These are phyloP conservation scores for Polychaeton citri DNA, from an alignment of 2,329 filamentous ascomycete species.

Conservation along the genomic window DNA sequence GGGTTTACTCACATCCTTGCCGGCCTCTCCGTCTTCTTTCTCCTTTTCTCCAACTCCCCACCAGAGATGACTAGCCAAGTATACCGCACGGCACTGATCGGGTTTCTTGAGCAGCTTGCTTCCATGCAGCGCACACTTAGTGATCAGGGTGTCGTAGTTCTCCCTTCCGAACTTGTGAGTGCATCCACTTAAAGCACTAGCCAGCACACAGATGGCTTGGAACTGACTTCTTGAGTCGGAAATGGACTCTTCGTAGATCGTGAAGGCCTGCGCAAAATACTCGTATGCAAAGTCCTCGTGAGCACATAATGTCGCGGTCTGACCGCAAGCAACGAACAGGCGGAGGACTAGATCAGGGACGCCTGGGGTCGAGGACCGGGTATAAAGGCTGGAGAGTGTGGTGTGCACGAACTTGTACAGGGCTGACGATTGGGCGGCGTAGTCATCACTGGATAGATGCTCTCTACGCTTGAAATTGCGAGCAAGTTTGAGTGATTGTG, in stretches of 20 bases:
- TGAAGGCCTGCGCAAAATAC: conserved; percentile 96
- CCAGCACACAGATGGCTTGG: conserved; percentile 91
- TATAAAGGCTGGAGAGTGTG: conserved; percentile 72
- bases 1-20: conserved; percentile 3
- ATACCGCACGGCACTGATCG: conserved; percentile 93
- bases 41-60: conserved; percentile 86
- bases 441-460: conserved; percentile 67
- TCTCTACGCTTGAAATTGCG: conserved; percentile 80
- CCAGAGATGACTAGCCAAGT: conserved; percentile 92
- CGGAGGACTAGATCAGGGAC: conserved; percentile 80
- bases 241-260: conserved; percentile 91
- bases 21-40: conserved; percentile 41
- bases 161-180: conserved; percentile 77
- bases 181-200: conserved; percentile 75
- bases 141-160: conserved; percentile 97
- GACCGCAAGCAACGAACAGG: conserved; percentile 80
- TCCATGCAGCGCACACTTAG: conserved; percentile 90
- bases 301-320: conserved; percentile 78
- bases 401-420: conserved; percentile 95
- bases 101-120: conserved; percentile 96
- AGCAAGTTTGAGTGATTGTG: conserved; percentile 77
- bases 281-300: conserved; percentile 97
- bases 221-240: conserved; percentile 95
- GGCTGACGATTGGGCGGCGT: conserved; percentile 59
- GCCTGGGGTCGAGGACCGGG: conserved; percentile 56